These are phyloP conservation scores for Arthrobotrys sphaeroides DNA, from an alignment of 2,329 filamentous ascomycete species.

Conservation along the genomic window DNA sequence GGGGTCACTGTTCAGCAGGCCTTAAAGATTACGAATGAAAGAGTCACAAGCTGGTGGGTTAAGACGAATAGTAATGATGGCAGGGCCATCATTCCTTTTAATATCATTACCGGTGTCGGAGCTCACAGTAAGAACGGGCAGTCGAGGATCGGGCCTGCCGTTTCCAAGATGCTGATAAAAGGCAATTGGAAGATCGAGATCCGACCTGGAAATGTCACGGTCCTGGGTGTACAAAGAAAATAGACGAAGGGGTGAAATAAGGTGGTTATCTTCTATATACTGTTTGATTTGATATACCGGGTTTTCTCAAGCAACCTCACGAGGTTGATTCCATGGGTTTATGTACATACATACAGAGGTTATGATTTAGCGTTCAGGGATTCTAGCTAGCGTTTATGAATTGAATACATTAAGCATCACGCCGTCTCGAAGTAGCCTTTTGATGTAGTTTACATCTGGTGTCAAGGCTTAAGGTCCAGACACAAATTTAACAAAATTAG, in stretches of 20 bases:
- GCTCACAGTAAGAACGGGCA: slow-evolving; percentile 55
- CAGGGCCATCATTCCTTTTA: slow-evolving; percentile 51
- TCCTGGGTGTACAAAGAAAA: slow-evolving; percentile 53
- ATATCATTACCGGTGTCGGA: slow-evolving; percentile 56
- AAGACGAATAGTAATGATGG: slow-evolving; percentile 40
- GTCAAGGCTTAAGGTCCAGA: not conserved
- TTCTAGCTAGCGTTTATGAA: not conserved
- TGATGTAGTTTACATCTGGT: not conserved
- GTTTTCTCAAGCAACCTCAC: no score
- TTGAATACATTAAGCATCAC: not conserved
- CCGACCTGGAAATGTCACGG: slow-evolving; percentile 54
- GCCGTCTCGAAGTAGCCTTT: not conserved
- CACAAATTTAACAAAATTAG: not conserved
- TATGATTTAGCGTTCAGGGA: not conserved
- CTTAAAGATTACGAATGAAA: slow-evolving; percentile 55
- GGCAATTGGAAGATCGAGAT: slow-evolving; percentile 57
- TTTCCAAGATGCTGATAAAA: slow-evolving; percentile 56
- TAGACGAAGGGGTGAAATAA: slow-evolving; percentile 9
- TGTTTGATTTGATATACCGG: no score
- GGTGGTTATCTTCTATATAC: no score
- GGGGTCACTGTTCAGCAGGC: slow-evolving; percentile 56
- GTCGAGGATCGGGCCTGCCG: slow-evolving; percentile 55
- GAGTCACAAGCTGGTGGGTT: slow-evolving; percentile 57
- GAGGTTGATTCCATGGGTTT: no score
- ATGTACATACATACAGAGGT: slow-evolving; percentile 8